phyloP scores from a whole-genome alignment of 495 filamentous ascomycete species.

The Penicillium cinerascens region DNA sequence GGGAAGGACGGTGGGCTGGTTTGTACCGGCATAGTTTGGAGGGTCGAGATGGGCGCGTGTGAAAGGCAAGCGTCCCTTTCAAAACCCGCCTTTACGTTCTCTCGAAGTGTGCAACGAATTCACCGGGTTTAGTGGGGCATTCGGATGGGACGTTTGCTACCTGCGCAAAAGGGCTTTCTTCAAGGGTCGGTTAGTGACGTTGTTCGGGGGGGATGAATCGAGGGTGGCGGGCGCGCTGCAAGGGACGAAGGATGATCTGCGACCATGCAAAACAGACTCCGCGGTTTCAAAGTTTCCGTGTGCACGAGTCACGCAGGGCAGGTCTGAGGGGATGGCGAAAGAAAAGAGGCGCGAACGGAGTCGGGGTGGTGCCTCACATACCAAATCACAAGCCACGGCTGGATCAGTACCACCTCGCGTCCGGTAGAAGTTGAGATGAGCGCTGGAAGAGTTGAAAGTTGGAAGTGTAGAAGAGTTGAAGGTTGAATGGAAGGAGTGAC shows the following conservation, averaged over 20 bases:
- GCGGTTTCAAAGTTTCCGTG: constrained; percentile 4
- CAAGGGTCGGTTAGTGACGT: constrained; percentile 11
- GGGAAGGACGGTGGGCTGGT: constrained; percentile 43
- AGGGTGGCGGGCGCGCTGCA: constrained; percentile 17
- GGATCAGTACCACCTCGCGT: not conserved
- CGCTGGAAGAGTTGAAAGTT: not conserved
- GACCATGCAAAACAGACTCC: constrained; percentile 15
- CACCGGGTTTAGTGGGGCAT: constrained; percentile 18
- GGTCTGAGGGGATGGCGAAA: not conserved
- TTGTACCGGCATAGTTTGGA: constrained; percentile 45
- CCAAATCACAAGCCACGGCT: constrained; percentile 14
- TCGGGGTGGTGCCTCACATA: constrained; percentile 13
- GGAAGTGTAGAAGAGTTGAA: too few species aligned
- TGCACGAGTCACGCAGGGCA: constrained; percentile 10
- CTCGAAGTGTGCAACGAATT: constrained; percentile 7
- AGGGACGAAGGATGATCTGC: constrained; percentile 23
- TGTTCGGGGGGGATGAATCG: constrained; percentile 20
- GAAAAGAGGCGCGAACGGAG: not conserved
- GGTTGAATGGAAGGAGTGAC: constrained; percentile 1
- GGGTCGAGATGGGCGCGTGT: not conserved
- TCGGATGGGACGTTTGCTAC: constrained; percentile 36
- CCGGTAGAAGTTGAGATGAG: not conserved
- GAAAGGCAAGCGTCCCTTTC: constrained; percentile 10
- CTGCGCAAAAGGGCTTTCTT: constrained; percentile 44
- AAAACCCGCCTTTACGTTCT: constrained; percentile 18